These are phyloP conservation scores for Suillus occidentalis DNA, from an alignment of 768 basidiomycete species.

Conservation along the genomic window DNA sequence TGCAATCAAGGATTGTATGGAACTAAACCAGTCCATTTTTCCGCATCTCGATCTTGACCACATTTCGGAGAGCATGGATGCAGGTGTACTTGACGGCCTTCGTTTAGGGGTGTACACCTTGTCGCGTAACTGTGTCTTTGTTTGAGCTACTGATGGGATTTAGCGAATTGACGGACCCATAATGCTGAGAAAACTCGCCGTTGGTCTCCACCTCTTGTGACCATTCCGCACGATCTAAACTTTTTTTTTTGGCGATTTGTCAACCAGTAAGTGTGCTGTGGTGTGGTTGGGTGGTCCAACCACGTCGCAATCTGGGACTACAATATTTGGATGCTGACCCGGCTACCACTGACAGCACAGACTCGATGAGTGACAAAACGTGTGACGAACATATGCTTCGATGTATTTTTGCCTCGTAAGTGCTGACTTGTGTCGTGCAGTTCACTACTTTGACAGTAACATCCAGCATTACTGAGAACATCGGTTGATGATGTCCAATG, in stretches of 20 bases:
- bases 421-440: not conserved
- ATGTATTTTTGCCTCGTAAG: not conserved
- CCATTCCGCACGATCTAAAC: not conserved
- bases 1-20: constrained; percentile 23
- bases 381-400: not conserved
- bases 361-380: not conserved
- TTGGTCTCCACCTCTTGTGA: not conserved
- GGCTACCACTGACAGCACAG: not conserved
- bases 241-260: too few relatives aligned
- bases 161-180: not conserved
- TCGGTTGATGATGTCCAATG: not conserved
- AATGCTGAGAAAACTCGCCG: not conserved
- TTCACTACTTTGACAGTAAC: not conserved
- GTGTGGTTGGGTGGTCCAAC: not conserved
- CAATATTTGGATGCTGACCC: not conserved
- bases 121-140: constrained; percentile 12
- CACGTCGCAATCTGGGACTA: not conserved
- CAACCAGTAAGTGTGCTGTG: not conserved
- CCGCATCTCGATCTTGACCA: constrained; percentile 42
- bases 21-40: constrained; percentile 25
- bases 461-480: not conserved
- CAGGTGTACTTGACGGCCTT: constrained; percentile 31
- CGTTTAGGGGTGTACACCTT: constrained; percentile 34
- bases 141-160: not conserved
- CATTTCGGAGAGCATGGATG: constrained; percentile 29